Percentiles rank a stretch among this genome's conserved stretches.
Evolutionary conservation across 148 eudicot species (phyloP).

Genomic region (Cornus florida): DNA sequence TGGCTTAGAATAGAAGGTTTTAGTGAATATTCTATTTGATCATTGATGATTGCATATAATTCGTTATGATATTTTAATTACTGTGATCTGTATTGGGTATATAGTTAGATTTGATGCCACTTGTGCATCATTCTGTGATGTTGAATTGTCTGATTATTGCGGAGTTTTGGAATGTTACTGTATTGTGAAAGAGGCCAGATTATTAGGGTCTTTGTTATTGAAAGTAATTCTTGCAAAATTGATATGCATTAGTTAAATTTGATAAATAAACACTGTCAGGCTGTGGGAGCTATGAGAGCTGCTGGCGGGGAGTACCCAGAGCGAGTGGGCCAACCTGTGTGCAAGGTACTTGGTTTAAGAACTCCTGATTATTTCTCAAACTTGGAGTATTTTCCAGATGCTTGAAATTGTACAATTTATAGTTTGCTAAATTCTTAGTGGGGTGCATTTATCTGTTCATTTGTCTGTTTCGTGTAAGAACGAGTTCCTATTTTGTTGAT

Average conservation of each 20-base stretch:
- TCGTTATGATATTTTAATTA: slow-evolving; percentile 10
- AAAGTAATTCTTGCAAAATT: slow-evolving; percentile 3
- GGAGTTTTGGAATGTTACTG: background rate
- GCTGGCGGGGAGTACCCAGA: slow-evolving; percentile 75
- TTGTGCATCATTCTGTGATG: slow-evolving; percentile 2
- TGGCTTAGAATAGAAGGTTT: slow-evolving; percentile 14
- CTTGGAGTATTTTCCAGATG: background rate
- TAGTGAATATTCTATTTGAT: slow-evolving; percentile 24
- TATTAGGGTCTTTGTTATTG: background rate
- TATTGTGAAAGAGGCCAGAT: background rate
- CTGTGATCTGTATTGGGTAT: slow-evolving; percentile 1
- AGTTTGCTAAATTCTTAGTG: background rate
- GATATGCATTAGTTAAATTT: slow-evolving; percentile 3
- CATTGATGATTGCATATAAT: background rate
- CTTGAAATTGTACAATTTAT: no score
- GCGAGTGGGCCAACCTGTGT: slow-evolving; percentile 81
- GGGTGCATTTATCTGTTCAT: background rate
- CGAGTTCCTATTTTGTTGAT: slow-evolving; percentile 1
- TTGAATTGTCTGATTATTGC: background rate
- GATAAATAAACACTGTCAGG: slow-evolving; percentile 36
- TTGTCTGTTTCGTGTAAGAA: background rate
- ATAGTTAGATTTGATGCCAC: background rate
- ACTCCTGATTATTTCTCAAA: background rate
- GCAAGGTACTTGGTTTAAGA: slow-evolving; percentile 59
- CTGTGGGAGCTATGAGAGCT: slow-evolving; percentile 50